Percentiles rank a stretch among this genome's conserved stretches.
Evolutionary conservation across 1,284 basidiomycete genomes (phyloP).

Genomic region (Puccinia sorghi): DNA sequence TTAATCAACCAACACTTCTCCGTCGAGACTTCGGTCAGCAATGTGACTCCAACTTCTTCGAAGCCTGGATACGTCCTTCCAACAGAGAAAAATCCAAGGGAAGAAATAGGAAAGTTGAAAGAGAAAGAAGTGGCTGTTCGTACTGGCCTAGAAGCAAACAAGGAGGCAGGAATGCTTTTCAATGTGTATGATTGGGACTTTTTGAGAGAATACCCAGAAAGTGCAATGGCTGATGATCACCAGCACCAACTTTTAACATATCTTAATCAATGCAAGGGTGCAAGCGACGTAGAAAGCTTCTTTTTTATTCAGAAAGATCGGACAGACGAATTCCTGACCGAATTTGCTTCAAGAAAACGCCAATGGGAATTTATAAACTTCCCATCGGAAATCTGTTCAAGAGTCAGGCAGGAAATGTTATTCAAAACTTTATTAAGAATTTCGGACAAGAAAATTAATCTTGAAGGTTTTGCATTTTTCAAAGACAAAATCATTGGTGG

Average conservation of each 20-base stretch:
- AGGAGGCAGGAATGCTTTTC: neutral
- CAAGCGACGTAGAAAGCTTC: neutral
- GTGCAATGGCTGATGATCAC: neutral
- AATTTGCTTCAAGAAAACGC: neutral
- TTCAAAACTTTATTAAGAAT: neutral
- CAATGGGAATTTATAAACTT: neutral
- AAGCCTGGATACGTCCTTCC: neutral
- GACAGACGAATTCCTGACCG: neutral
- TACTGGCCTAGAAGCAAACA: neutral
- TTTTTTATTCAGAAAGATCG: neutral
- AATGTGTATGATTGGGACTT: slow-evolving; percentile 2
- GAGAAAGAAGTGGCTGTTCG: neutral
- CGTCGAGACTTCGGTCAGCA: neutral
- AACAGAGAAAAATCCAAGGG: neutral
- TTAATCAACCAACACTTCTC: neutral
- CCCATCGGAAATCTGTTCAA: neutral
- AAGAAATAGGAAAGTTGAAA: neutral
- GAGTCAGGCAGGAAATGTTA: neutral
- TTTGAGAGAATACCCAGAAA: neutral
- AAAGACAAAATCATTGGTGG: neutral
- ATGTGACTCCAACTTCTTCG: neutral
- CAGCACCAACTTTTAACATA: neutral
- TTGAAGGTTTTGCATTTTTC: neutral
- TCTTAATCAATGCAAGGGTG: neutral
- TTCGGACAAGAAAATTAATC: slow-evolving; percentile 5